Conservation (phyloP, 192 early-diverging fungal species). For the Podila epicladia region DNA sequence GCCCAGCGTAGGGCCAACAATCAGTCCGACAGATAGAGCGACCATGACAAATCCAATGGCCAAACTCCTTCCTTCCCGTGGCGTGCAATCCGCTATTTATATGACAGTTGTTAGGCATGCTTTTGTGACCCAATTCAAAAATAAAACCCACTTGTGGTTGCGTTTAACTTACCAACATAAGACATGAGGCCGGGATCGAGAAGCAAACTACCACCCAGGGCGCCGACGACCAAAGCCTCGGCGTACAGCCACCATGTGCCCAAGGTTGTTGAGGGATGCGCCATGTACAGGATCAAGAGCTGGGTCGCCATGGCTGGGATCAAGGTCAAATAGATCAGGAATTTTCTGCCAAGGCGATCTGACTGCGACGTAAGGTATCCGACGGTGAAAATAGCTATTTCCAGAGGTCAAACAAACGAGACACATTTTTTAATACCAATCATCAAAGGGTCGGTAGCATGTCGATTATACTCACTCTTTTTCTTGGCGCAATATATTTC, state of each 20-base stretch:
- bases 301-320: constrained; percentile 16
- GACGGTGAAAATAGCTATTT: constrained; percentile 31
- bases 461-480: background rate
- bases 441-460: background rate
- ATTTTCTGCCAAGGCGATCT: constrained; percentile 26
- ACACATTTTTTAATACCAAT: background rate
- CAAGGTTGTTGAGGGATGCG: constrained; percentile 15
- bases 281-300: constrained; percentile 29
- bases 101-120: background rate
- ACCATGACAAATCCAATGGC: constrained; percentile 36
- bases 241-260: constrained; percentile 19
- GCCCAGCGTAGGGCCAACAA: constrained; percentile 15
- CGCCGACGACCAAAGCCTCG: constrained; percentile 22
- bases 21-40: constrained; percentile 13
- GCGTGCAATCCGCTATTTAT: constrained; percentile 31
- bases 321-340: constrained; percentile 23
- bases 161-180: constrained; percentile 25
- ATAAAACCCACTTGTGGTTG: too few relatives aligned
- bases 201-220: constrained; percentile 22
- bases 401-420: background rate
- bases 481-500: background rate
- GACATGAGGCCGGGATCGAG: constrained; percentile 23
- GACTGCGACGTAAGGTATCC: constrained; percentile 31
- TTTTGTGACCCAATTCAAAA: background rate
- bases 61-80: constrained; percentile 26